Percentiles rank a stretch among this genome's conserved stretches.
Evolutionary conservation across 352 stramenopile genomes (phyloP).

Genomic region (Pythium phragmiticola): DNA sequence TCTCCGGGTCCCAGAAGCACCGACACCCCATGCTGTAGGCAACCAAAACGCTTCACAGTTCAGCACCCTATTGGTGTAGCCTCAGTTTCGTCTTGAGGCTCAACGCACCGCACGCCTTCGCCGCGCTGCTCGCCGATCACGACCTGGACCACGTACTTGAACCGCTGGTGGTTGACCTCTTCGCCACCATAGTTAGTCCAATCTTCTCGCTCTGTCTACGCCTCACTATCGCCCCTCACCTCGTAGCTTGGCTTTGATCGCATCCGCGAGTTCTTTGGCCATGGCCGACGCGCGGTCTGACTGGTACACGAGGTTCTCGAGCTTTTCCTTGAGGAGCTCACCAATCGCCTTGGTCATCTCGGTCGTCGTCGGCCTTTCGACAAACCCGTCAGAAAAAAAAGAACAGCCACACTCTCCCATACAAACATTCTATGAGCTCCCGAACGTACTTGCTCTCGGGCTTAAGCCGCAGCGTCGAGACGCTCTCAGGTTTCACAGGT

Average conservation of each 20-base stretch:
- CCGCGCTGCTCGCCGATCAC: slow-evolving; percentile 89
- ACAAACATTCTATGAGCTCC: not conserved
- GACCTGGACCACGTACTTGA: slow-evolving; percentile 91
- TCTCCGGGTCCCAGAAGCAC: slow-evolving; percentile 90
- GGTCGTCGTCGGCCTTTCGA: slow-evolving; percentile 56
- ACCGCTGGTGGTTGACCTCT: slow-evolving; percentile 69
- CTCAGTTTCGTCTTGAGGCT: not conserved
- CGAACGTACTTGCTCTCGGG: slow-evolving; percentile 44
- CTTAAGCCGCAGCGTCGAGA: slow-evolving; percentile 50
- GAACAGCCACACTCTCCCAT: not conserved
- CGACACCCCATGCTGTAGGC: slow-evolving; percentile 79
- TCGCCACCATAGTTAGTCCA: not conserved
- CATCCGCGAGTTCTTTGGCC: slow-evolving; percentile 87
- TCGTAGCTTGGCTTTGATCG: slow-evolving; percentile 83
- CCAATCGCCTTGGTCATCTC: slow-evolving; percentile 81
- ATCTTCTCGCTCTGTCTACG: not conserved
- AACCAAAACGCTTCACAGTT: slow-evolving; percentile 1
- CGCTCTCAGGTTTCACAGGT: slow-evolving; percentile 36
- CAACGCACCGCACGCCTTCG: slow-evolving; percentile 69
- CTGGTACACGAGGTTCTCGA: slow-evolving; percentile 62
- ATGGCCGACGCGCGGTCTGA: slow-evolving; percentile 70
- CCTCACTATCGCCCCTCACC: slow-evolving; percentile 29
- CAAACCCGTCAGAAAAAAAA: not conserved
- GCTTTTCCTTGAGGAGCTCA: slow-evolving; percentile 65
- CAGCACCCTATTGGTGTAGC: not conserved